A percentile compares a stretch with the other conserved stretches of the same genome.
These are phyloP conservation scores for Eucalyptus erythrocorys DNA, from an alignment of 345 rosid genomes.

Conservation along the genomic window DNA sequence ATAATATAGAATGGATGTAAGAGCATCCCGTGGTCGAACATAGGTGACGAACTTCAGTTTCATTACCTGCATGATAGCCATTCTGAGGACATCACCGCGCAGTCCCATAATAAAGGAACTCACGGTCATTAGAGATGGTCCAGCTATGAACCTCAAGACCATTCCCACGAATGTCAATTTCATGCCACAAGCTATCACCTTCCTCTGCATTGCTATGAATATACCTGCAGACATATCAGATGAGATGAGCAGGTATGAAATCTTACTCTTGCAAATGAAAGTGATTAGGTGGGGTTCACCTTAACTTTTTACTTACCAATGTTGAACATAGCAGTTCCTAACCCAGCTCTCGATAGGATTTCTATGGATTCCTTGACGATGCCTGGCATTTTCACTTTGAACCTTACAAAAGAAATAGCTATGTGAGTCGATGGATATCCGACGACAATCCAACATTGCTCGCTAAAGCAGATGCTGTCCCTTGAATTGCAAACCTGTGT, in stretches of 20 bases:
- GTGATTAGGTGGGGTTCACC: neutral
- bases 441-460: neutral
- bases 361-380: slow-evolving; percentile 61
- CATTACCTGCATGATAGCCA: slow-evolving; percentile 28
- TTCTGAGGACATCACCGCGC: slow-evolving; percentile 19
- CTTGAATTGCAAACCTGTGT: slow-evolving; percentile 6
- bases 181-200: slow-evolving; percentile 62
- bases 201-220: slow-evolving; percentile 78
- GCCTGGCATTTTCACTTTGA: slow-evolving; percentile 74
- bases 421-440: neutral
- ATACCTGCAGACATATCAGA: slow-evolving; percentile 37
- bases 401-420: slow-evolving; percentile 16
- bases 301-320: slow-evolving; percentile 39
- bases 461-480: neutral
- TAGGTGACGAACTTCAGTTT: neutral
- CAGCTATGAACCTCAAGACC: slow-evolving; percentile 20
- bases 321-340: slow-evolving; percentile 94
- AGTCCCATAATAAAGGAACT: slow-evolving; percentile 19
- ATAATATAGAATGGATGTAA: neutral
- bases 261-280: neutral
- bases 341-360: slow-evolving; percentile 85
- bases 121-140: slow-evolving; percentile 21
- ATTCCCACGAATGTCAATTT: slow-evolving; percentile 24
- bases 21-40: neutral
- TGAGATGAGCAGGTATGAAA: neutral